Conservation (phyloP, 805 yeast genomes). For the baker's yeast (Saccharomyces cerevisiae) region DNA sequence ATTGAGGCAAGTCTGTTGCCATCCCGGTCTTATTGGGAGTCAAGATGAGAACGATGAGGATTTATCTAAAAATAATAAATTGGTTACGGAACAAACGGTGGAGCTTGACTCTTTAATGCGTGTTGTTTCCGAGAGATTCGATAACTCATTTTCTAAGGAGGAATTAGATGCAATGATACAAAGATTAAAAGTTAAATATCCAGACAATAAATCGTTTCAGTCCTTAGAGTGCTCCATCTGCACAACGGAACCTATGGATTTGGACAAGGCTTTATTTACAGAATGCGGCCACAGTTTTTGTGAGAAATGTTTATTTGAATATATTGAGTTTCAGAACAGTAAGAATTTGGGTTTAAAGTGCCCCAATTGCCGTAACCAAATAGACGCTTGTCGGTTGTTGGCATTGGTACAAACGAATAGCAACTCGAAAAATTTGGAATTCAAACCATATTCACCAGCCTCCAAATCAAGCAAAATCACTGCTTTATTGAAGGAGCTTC, state of each 20-base stretch:
- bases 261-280: conserved; percentile 49
- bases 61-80: conserved; percentile 14
- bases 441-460: conserved; percentile 23
- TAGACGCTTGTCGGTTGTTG: conserved; percentile 41
- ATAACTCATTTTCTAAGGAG: conserved; percentile 1
- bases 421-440: conserved; percentile 13
- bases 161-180: conserved; percentile 4
- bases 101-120: neutral
- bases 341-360: conserved; percentile 46
- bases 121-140: neutral
- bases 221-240: conserved; percentile 80
- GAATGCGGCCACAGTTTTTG: conserved; percentile 82
- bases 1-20: conserved; percentile 84
- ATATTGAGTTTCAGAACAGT: conserved; percentile 56
- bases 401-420: conserved; percentile 21
- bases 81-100: conserved; percentile 1
- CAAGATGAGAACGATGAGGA: conserved; percentile 48
- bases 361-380: conserved; percentile 62
- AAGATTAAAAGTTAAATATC: conserved; percentile 22
- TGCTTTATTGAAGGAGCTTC: conserved; percentile 56
- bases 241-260: conserved; percentile 54
- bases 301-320: conserved; percentile 60
- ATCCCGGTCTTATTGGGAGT: conserved; percentile 52
- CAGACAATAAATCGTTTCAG: conserved; percentile 23
- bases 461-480: conserved; percentile 62